Evolutionary conservation across 768 basidiomycete species (phyloP).

Genomic region (Naganishia randhawae): DNA sequence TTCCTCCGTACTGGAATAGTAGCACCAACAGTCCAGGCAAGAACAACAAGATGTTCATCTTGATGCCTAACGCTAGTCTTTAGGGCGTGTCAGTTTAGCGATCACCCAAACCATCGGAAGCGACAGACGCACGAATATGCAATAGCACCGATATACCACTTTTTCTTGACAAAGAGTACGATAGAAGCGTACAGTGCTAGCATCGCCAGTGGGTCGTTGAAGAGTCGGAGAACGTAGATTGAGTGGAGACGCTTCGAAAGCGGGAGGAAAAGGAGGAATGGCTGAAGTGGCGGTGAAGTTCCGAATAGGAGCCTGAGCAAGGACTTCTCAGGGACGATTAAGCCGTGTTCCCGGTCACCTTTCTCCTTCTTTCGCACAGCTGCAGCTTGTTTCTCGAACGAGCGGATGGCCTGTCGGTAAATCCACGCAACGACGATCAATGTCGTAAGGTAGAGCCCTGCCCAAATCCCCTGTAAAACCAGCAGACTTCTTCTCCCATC

Average conservation of each 20-base stretch:
- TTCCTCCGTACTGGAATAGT: constrained; percentile 61
- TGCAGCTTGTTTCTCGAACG: constrained; percentile 32
- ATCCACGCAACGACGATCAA: constrained; percentile 65
- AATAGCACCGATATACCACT: constrained; percentile 61
- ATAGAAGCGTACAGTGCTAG: constrained; percentile 61
- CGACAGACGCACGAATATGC: constrained; percentile 35
- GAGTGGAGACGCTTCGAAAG: constrained; percentile 93
- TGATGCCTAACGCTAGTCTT: constrained; percentile 80
- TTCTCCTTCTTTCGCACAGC: constrained; percentile 55
- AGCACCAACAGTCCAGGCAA: constrained; percentile 82
- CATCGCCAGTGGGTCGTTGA: constrained; percentile 80
- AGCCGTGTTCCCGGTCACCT: constrained; percentile 64
- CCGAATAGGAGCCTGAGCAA: constrained; percentile 7
- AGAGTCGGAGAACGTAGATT: constrained; percentile 81
- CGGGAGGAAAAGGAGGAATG: constrained; percentile 57
- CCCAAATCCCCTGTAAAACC: constrained; percentile 61
- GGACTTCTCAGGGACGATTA: neutral
- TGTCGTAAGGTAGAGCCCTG: constrained; percentile 65
- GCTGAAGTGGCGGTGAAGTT: constrained; percentile 35
- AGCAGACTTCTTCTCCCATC: constrained; percentile 1
- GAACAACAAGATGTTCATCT: constrained; percentile 90
- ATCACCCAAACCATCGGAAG: neutral
- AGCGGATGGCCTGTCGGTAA: constrained; percentile 53
- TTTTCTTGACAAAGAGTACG: constrained; percentile 60
- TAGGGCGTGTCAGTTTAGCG: neutral